Evolutionary conservation across 148 eudicot species (phyloP), one percentile per base, ranked within the genome.

Genomic region (Camellia granthamiana): DNA sequence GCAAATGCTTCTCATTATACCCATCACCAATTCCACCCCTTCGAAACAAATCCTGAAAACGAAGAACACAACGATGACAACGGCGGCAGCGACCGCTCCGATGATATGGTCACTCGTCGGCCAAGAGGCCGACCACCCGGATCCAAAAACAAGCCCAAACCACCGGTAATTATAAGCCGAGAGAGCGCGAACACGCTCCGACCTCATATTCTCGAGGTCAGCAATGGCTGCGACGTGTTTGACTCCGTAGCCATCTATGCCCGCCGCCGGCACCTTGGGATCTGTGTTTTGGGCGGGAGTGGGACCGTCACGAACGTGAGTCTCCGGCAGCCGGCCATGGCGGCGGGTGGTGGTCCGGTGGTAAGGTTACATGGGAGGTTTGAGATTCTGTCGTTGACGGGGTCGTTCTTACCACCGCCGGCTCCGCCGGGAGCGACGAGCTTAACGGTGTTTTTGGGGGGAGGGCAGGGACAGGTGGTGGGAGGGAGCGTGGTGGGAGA

Each of bases 401-500:
- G 96, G 0, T 90, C 96, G 0, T 90, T 92, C 67, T 61, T 92
- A 6, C 96, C 96, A 0, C 93, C 93, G 10, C 96, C 96, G 0
- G 92, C 96, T 0, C 96, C 93, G 12, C 96, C 96, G 0, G 93
- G 96, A 0, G 96, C 92, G 3, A 92, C 96, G 3, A 88, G 92
- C 69, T 58, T 92, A 46, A 90, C 91, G 4, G 77, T 92, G 9
- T 92, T 86, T 69, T 59, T 92, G n/a, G 93, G 91, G 0, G 96
- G 96, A 7, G 96, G 96, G n/a, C 96, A 92, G 56, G 96, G 96
- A 3, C 96, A 92, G 80, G 91, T 92, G 0, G 92, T 92, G 1
- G 96, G 96, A 2, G 96, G 96, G 3, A 89, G 83, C 81, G 96
- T 92, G 0, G 93, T 90, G 8, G 96, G 96, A 0, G 93, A 90